phyloP scores from a whole-genome alignment of 2,329 filamentous ascomycete genomes.

The Sporothrix brunneoviolacea region DNA sequence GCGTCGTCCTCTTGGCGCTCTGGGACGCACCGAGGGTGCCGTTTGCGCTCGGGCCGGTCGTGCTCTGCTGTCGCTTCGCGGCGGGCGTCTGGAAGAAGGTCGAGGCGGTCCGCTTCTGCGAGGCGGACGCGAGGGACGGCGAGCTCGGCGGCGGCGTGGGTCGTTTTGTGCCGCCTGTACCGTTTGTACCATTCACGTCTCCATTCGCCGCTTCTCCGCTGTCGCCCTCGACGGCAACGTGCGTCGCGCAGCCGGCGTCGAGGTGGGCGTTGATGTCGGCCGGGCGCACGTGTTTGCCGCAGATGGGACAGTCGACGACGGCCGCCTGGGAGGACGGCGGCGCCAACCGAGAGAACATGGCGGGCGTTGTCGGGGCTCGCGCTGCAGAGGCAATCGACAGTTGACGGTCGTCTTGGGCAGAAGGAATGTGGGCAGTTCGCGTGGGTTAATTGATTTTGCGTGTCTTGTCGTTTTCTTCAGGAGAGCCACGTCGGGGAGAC shows the following conservation, averaged over 20 bases:
- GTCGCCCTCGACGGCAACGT: constrained; percentile 50
- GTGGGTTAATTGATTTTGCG: not conserved
- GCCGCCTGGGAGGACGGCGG: too few species aligned
- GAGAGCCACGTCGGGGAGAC: not conserved
- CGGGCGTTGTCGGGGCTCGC: not conserved
- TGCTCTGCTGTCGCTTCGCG: constrained; percentile 42
- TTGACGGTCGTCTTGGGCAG: too few species aligned
- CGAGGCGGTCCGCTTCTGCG: constrained; percentile 47
- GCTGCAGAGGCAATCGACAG: too few species aligned
- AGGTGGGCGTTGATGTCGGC: constrained; percentile 82
- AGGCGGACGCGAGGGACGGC: constrained; percentile 25
- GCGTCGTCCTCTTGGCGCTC: constrained; percentile 20
- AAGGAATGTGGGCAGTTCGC: too few species aligned
- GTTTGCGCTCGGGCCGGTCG: constrained; percentile 25
- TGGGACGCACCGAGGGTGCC: not conserved
- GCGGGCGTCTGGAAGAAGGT: constrained; percentile 57
- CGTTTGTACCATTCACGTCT: constrained; percentile 13
- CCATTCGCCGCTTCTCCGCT: not conserved
- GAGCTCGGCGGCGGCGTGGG: constrained; percentile 27
- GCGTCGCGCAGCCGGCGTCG: constrained; percentile 68
- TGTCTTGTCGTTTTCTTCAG: too few species aligned
- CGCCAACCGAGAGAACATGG: constrained; percentile 8
- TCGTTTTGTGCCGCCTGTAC: constrained; percentile 18
- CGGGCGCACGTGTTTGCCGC: constrained; percentile 63
- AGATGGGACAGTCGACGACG: constrained; percentile 73